Conservation (phyloP, 2,329 filamentous ascomycete genomes). For the Scedosporium dehoogii region DNA sequence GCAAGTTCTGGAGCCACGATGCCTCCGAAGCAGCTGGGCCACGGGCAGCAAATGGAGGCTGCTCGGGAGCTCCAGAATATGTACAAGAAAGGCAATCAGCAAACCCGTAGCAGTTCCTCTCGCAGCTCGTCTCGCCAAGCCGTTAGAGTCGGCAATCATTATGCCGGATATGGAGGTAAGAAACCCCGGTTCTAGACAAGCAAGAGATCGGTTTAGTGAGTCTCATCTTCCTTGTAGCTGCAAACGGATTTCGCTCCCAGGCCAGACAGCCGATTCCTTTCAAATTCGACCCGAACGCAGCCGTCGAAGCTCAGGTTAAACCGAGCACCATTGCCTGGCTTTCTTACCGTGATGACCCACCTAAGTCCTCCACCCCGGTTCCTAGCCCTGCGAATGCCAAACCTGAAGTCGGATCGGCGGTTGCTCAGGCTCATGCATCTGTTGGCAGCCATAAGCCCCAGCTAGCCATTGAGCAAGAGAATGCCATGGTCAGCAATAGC, state of each 20-base stretch:
- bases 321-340: neutral
- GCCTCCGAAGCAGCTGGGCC: neutral
- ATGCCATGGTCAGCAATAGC: neutral
- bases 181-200: neutral
- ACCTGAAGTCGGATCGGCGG: neutral
- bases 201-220: neutral
- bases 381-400: neutral
- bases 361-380: too few relatives aligned
- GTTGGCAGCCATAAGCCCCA: neutral
- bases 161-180: neutral
- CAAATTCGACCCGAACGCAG: neutral
- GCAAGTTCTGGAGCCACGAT: neutral
- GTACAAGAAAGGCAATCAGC: neutral
- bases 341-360: neutral
- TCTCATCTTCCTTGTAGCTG: neutral
- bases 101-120: neutral
- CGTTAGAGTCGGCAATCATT: neutral
- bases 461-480: neutral
- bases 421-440: neutral
- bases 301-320: neutral
- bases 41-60: conserved; percentile 1
- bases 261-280: neutral
- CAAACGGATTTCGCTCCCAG: neutral
- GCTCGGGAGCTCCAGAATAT: conserved; percentile 1
- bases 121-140: neutral